A percentile compares a stretch with the other conserved stretches of the same genome.
These are phyloP conservation scores for Juglanconis oblonga DNA, from an alignment of 2,329 filamentous ascomycete species.

Conservation along the genomic window DNA sequence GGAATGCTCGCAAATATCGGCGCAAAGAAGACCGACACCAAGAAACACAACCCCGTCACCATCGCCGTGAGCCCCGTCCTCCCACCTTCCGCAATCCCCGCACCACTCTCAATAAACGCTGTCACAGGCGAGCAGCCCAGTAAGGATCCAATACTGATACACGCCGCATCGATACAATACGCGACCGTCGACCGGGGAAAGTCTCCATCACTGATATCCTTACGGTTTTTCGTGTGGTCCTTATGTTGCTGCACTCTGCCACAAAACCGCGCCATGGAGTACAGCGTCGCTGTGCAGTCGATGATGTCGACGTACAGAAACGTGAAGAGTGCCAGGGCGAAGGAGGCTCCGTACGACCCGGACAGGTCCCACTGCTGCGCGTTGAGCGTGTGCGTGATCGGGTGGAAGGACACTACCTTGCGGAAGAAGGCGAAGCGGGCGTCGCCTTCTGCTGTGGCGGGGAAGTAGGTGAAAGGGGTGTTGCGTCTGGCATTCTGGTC, in stretches of 20 bases:
- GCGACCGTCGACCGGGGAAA: conserved; percentile 83
- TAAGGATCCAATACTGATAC: conserved; percentile 70
- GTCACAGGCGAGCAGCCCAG: conserved; percentile 79
- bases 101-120: conserved; percentile 85
- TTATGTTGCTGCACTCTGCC: conserved; percentile 42
- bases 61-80: conserved; percentile 83
- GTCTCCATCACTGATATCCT: conserved; percentile 57
- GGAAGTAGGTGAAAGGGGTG: conserved; percentile 72
- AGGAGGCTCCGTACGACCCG: conserved; percentile 55
- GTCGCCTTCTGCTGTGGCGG: conserved; percentile 61
- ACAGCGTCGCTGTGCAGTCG: conserved; percentile 73
- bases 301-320: conserved; percentile 80
- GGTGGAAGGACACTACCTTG: conserved; percentile 68
- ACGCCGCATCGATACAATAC: conserved; percentile 68
- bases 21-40: conserved; percentile 84
- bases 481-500: conserved; percentile 44
- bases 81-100: conserved; percentile 84
- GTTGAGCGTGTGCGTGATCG: conserved; percentile 60
- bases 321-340: conserved; percentile 69
- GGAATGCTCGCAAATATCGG: conserved; percentile 89
- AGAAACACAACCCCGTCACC: conserved; percentile 76
- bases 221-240: conserved; percentile 40
- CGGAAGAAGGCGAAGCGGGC: conserved; percentile 69
- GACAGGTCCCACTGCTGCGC: conserved; percentile 65
- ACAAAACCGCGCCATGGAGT: conserved; percentile 78